Evolutionary conservation across 1,284 basidiomycete species (phyloP), one percentile per base, ranked within the genome.

Genomic region (Takashimella tepidaria): DNA sequence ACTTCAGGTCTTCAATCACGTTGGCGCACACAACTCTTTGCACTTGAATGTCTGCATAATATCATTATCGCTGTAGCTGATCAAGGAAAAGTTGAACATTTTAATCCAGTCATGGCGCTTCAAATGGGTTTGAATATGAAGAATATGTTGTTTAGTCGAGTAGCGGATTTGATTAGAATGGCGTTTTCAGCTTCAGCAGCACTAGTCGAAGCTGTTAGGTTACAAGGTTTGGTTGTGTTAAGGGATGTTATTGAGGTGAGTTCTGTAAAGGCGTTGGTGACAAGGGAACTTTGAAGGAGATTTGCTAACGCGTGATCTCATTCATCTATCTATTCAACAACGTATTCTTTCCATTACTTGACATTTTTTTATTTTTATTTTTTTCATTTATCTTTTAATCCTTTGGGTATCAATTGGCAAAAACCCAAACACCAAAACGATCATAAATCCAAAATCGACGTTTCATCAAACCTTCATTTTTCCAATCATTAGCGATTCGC

Each of bases 111-210:
- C 13, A 81, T 85, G 61, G 89, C 84, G 19, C 78, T 61, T 41
- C 55, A 59, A 56, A 49, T 61, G 47, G 67, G 66, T 16, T 53
- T 64, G 13, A 75, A 72, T 47, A 25, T 57, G 8, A 61, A 66
- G 11, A 61, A 67, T 41, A 64, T 76, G 62, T 60, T 77, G 25
- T 72, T 67, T 44, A 71, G 69, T 27, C 65, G 61, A 60, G 69
- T 75, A 43, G 64, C 70, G 0, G 96, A 99, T 74, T 78, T 99
- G 50, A 96, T 99, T 75, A 90, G 84, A 75, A 96, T 98, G 86
- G 95, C 96, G 0, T 98, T 98, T 73, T 95, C 89, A 5, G 95
- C 96, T 0, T 93, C 91, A 26, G 92, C 95, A 0, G 91, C 96
- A 1, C 87, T 92, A 70, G 92, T 97, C 45, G 92, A 89, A 25